A percentile compares a stretch with the other conserved stretches of the same genome.
These are phyloP conservation scores for Stagonosporopsis rhizophila DNA, from an alignment of 2,329 filamentous ascomycete genomes.

Conservation along the genomic window DNA sequence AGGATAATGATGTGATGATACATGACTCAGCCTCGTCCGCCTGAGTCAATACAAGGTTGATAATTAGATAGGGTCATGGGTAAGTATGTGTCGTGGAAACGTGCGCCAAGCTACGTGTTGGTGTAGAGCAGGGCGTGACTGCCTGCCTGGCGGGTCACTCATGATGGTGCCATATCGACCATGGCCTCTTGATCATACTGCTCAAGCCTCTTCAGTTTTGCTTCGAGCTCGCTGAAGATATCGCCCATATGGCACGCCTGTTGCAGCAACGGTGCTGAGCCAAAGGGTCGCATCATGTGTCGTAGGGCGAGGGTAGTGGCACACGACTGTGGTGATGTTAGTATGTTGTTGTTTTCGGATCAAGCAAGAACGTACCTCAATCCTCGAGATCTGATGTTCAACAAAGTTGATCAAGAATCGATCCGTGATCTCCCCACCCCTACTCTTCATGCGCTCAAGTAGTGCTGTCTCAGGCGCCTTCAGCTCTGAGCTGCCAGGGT, in stretches of 20 bases:
- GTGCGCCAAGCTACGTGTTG: not conserved
- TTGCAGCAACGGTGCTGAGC: conserved; percentile 68
- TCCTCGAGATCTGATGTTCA: conserved; percentile 92
- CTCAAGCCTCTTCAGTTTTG: conserved; percentile 69
- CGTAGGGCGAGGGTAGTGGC: conserved; percentile 80
- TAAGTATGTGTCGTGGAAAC: conserved; percentile 2
- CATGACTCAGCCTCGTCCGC: conserved; percentile 1
- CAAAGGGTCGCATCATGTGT: conserved; percentile 76
- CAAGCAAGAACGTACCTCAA: conserved; percentile 74
- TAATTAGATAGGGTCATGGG: not conserved
- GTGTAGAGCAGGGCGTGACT: not conserved
- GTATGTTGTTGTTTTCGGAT: not conserved
- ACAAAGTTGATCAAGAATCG: conserved; percentile 86
- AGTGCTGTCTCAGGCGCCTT: conserved; percentile 84
- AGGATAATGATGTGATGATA: conserved; percentile 10
- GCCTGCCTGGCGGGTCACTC: not conserved
- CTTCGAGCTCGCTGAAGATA: conserved; percentile 68
- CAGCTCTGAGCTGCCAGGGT: conserved; percentile 66
- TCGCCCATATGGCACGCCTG: conserved; percentile 79
- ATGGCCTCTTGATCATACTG: conserved; percentile 41
- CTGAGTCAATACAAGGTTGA: not conserved
- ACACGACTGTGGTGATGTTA: conserved; percentile 68
- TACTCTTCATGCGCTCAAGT: conserved; percentile 73
- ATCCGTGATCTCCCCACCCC: conserved; percentile 87
- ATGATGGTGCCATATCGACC: conserved; percentile 37